Percentiles rank a stretch among this genome's conserved stretches.
phyloP scores from a whole-genome alignment of 1,284 basidiomycete species.

The Austropuccinia psidii region DNA sequence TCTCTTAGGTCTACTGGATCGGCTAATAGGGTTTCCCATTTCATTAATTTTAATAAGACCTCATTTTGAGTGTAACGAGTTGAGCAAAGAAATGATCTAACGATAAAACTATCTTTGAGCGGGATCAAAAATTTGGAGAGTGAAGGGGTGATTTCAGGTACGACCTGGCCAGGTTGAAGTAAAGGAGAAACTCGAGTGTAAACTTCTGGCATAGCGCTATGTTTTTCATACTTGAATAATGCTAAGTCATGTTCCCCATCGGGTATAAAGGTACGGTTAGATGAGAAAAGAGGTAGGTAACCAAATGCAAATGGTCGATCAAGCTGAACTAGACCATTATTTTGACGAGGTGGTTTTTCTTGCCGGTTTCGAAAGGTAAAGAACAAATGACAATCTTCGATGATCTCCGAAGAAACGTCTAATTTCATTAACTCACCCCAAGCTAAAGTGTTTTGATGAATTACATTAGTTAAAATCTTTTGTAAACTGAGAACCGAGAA shows the following conservation, averaged over 20 bases:
- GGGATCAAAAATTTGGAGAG: conserved; percentile 43
- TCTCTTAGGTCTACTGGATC: conserved; percentile 64
- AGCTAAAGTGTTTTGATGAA: conserved; percentile 54
- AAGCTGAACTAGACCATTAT: conserved; percentile 47
- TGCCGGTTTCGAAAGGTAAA: conserved; percentile 79
- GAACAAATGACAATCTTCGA: conserved; percentile 80
- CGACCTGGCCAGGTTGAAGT: conserved; percentile 2
- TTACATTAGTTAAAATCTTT: conserved; percentile 17
- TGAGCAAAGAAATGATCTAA: conserved; percentile 85
- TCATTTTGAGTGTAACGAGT: conserved; percentile 88
- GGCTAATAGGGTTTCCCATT: conserved; percentile 63
- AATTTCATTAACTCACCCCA: conserved; percentile 91
- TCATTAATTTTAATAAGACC: conserved; percentile 69
- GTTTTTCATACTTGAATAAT: conserved; percentile 60
- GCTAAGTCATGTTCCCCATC: conserved; percentile 82
- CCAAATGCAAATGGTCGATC: conserved; percentile 86
- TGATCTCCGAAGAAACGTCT: conserved; percentile 60
- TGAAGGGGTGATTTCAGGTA: conserved; percentile 42
- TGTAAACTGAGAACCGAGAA: too few relatives aligned
- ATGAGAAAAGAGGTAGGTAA: conserved; percentile 77
- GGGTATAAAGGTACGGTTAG: conserved; percentile 70
- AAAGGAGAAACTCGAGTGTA: conserved; percentile 55
- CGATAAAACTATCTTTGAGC: conserved; percentile 62
- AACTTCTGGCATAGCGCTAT: conserved; percentile 40
- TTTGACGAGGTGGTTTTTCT: conserved; percentile 45